Evolutionary conservation across 176 grass and related monocot genomes (phyloP), one percentile per base, ranked within the genome.

Genomic region (Aegilops bicornis): DNA sequence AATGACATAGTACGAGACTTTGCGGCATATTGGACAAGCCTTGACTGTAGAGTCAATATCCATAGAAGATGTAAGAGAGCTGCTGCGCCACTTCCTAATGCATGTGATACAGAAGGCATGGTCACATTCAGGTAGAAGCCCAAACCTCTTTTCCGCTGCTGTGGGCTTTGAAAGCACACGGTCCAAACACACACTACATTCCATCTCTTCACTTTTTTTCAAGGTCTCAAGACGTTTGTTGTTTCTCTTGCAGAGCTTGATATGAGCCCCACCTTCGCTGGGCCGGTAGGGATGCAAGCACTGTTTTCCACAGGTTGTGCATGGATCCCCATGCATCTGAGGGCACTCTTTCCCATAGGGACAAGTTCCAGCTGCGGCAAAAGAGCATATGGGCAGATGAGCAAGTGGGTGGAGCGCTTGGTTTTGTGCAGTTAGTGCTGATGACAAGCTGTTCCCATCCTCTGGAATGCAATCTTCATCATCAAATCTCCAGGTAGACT

Each of bases 61-160:
- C 77, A 91, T 95, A 42, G 92, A 92, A 45, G 95, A 91, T 23
- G 87, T 73, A 50, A 89, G 89, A 83, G 90, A 97, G 88, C 89
- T 95, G 76, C 87, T 97, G 72, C 92, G 90, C 95, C 95, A 97
- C 79, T 95, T 97, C 68, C 92, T 88, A 87, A 97, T 95, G 79
- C 95, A 97, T 72, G 92, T 90, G 67, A 97, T 92, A 71, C 95
- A 97, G 81, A 97, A 97, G 22, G 95, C 89, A 50, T 97, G 95
- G 61, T 97, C 95, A 66, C 92, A 97, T 76, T 97, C 95, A 43
- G 95, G 92, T 76, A 97, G 87, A 69, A 97, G 83, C 11, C 95
- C 95, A 78, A 97, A 97, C 68, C 92, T 95, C 64, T 93, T 89
- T 84, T 95, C 92, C 3, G 90, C 92, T 83, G 89, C 79, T 27